phyloP scores from a whole-genome alignment of 345 rosid species.

The Aquilaria malaccensis region DNA sequence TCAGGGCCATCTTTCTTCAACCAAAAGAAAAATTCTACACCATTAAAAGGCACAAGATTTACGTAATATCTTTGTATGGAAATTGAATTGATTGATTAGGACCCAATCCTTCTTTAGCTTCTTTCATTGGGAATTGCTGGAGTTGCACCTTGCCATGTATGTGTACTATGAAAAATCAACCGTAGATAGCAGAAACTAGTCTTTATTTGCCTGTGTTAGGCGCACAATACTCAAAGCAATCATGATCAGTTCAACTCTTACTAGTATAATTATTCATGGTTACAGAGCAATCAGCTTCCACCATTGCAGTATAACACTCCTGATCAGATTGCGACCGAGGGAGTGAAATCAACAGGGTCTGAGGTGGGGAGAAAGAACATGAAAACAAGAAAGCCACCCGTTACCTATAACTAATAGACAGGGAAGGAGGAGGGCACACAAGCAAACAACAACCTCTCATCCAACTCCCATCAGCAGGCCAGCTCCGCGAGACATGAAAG shows the following conservation, averaged over 20 bases:
- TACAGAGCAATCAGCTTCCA: conserved; percentile 13
- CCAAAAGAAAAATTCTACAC: too few species aligned
- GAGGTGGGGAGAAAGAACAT: too few species aligned
- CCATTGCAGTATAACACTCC: conserved; percentile 11
- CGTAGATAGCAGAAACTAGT: neutral
- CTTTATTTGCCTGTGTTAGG: neutral
- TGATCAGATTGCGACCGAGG: conserved; percentile 20
- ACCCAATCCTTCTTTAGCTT: too few species aligned
- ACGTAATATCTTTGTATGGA: too few species aligned
- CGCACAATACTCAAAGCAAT: conserved; percentile 4
- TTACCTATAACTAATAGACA: conserved; percentile 1
- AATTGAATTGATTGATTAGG: too few species aligned
- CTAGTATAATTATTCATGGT: conserved; percentile 3
- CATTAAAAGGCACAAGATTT: too few species aligned
- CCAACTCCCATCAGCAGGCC: conserved; percentile 37
- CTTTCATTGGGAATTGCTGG: too few species aligned
- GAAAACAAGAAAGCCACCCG: neutral
- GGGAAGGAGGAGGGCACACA: conserved; percentile 71
- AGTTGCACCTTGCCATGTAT: neutral
- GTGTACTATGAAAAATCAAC: neutral
- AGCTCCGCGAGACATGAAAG: conserved; percentile 1
- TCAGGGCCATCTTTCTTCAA: too few species aligned
- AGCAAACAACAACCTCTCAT: conserved; percentile 72
- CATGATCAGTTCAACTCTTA: neutral
- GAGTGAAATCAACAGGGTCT: neutral